Evolutionary conservation across 2,329 filamentous ascomycete genomes (phyloP).

Genomic region (Colletotrichum lindemuthianum): DNA sequence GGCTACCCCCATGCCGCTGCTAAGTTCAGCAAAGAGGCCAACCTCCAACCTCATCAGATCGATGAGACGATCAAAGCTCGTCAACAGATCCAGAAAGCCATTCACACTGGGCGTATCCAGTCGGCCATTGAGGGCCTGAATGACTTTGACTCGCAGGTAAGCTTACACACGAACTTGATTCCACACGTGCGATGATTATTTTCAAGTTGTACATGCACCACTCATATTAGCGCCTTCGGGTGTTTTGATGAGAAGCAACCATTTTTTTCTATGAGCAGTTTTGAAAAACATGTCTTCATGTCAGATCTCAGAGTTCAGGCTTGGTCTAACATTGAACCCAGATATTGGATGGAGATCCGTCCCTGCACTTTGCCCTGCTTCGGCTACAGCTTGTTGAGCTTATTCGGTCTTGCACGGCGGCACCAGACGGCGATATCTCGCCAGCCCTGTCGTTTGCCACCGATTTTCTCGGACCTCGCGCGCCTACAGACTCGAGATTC

Average conservation of each 20-base stretch:
- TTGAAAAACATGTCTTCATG: not conserved
- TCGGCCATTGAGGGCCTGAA: constrained; percentile 88
- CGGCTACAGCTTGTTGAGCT: constrained; percentile 94
- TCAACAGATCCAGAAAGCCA: constrained; percentile 84
- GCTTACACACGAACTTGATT: constrained; percentile 17
- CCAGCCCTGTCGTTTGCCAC: constrained; percentile 89
- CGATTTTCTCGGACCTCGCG: constrained; percentile 85
- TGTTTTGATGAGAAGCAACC: constrained; percentile 89
- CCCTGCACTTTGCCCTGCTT: constrained; percentile 88
- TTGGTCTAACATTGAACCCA: constrained; percentile 53
- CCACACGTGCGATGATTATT: constrained; percentile 82
- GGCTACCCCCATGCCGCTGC: constrained; percentile 93
- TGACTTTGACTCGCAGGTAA: constrained; percentile 89
- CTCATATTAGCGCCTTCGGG: constrained; percentile 85
- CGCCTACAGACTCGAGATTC: constrained; percentile 83
- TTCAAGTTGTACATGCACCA: constrained; percentile 97
- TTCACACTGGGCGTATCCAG: constrained; percentile 87
- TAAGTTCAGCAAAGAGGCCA: constrained; percentile 94
- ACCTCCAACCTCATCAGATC: constrained; percentile 79
- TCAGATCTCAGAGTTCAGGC: constrained; percentile 1
- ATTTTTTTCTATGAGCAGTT: constrained; percentile 57
- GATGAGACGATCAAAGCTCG: constrained; percentile 78
- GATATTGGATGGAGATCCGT: constrained; percentile 86
- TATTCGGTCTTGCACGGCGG: constrained; percentile 79
- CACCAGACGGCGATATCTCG: constrained; percentile 75